phyloP scores from a whole-genome alignment of 768 basidiomycete genomes.

The Hydnomerulius pinastri region DNA sequence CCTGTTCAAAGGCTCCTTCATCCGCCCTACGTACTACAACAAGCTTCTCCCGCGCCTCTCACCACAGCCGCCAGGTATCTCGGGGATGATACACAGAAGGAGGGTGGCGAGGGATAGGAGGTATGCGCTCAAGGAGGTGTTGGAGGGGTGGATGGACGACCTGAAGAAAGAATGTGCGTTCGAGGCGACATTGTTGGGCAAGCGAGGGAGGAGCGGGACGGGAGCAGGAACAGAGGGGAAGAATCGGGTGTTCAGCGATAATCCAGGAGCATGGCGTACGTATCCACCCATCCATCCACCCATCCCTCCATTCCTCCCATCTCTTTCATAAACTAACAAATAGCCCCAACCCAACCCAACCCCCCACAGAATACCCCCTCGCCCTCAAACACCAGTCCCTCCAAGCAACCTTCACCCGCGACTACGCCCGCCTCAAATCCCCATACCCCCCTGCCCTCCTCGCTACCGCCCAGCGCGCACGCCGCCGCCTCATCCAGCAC shows the following conservation, averaged over 20 bases:
- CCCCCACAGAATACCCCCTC: neutral
- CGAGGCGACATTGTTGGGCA: constrained; percentile 32
- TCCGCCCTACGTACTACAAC: constrained; percentile 66
- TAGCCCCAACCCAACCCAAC: neutral
- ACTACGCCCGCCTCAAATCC: constrained; percentile 41
- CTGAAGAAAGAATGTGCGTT: constrained; percentile 40
- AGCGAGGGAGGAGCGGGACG: too few species aligned
- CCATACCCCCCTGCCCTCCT: constrained; percentile 53
- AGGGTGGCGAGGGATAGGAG: constrained; percentile 47
- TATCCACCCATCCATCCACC: neutral
- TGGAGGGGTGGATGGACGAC: constrained; percentile 37
- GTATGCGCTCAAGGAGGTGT: constrained; percentile 31
- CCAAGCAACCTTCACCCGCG: constrained; percentile 36
- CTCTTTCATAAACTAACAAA: neutral
- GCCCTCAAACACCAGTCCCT: constrained; percentile 36
- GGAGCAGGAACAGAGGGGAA: neutral
- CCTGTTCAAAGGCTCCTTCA: constrained; percentile 68
- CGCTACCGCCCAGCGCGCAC: constrained; percentile 52
- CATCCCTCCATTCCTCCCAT: neutral
- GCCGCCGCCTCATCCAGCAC: constrained; percentile 60
- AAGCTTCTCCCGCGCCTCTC: constrained; percentile 76
- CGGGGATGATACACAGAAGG: constrained; percentile 64
- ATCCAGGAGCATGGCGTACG: constrained; percentile 22
- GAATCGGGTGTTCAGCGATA: constrained; percentile 37
- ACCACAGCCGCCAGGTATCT: constrained; percentile 75